Evolutionary conservation across 1,284 basidiomycete species (phyloP), one percentile per base, ranked within the genome.

Genomic region (Agaricales sp.): DNA sequence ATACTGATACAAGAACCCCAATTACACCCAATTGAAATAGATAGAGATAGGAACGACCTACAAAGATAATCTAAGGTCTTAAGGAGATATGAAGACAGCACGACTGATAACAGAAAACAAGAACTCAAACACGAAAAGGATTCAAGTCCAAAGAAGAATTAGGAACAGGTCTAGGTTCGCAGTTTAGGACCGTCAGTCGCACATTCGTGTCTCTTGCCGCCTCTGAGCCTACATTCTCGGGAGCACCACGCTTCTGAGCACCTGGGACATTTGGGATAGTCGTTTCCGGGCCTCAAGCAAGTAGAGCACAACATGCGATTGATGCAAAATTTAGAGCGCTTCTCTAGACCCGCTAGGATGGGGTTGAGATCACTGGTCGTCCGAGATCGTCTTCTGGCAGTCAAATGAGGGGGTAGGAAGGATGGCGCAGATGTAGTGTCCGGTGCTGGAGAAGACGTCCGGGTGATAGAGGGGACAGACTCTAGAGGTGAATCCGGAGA

Each of bases 161-260:
- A n/a, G n/a, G 21, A 16, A 19, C 50, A 49, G 45, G 25, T 4
- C 24, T 45, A 35, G 45, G 37, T 51, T 43, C 45, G n/a, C n/a
- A n/a, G n/a, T n/a, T n/a, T n/a, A n/a, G n/a, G n/a, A n/a, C n/a
- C n/a, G n/a, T n/a, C n/a, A n/a, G n/a, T n/a, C n/a, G 30, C 30
- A 55, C 74, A 76, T 25, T 64, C 57, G 59, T 82, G 80, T 54
- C 71, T 70, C 60, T 71, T 71, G 30, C 71, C 68, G 25, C 67
- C 72, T 43, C 67, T 65, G 48, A 83, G 57, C 51, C 82, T 69
- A 60, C 83, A 87, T 43, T 75, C 66, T 50, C 84, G 69, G 43
- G 82, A 85, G 57, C 83, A 87, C 81, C 82, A 86, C 62, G 67
- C 72, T 46, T 75, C 71, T 13, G 70, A 68, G 57, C 83, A 87